Conservation (phyloP, 768 basidiomycete species). For the Phanerochaete sordida region DNA sequence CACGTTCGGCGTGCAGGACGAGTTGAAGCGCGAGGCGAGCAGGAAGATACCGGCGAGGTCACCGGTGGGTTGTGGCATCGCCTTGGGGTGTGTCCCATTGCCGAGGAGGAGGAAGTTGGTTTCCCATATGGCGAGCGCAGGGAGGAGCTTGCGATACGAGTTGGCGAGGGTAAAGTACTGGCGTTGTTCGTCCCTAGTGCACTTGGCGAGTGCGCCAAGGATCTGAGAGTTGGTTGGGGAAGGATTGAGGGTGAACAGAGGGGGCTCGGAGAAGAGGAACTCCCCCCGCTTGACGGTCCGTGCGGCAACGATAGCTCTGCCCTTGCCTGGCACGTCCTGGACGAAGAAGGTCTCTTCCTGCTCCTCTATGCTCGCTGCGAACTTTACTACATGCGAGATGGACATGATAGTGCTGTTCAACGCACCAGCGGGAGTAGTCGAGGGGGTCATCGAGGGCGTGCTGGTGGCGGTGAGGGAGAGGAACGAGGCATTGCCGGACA, state of each 20-base stretch:
- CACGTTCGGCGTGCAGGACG: constrained; percentile 29
- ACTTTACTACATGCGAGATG: constrained; percentile 8
- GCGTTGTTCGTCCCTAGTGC: constrained; percentile 25
- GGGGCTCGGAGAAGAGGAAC: constrained; percentile 23
- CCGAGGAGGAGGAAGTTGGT: constrained; percentile 25
- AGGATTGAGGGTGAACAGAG: constrained; percentile 22
- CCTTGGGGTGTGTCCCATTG: not conserved
- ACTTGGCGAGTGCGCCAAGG: constrained; percentile 17
- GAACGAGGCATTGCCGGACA: constrained; percentile 3
- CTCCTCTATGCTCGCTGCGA: constrained; percentile 14
- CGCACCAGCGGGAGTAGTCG: constrained; percentile 8
- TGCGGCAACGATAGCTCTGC: constrained; percentile 25
- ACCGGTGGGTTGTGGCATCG: not conserved
- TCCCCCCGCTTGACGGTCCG: constrained; percentile 22
- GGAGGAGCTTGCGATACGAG: constrained; percentile 19
- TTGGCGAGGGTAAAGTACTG: constrained; percentile 25
- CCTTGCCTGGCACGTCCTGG: constrained; percentile 19
- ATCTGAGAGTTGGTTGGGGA: constrained; percentile 21
- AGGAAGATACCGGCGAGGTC: constrained; percentile 25
- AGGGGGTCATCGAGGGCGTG: not conserved
- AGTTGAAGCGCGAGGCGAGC: constrained; percentile 26
- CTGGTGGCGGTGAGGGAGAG: not conserved
- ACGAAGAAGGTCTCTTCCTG: constrained; percentile 10
- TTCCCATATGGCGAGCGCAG: constrained; percentile 26
- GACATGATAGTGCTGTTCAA: constrained; percentile 5